Percentiles rank a stretch among this genome's conserved stretches.
These are phyloP conservation scores for Globisporangium iwayamae DNA, from an alignment of 352 stramenopile genomes.

Conservation along the genomic window DNA sequence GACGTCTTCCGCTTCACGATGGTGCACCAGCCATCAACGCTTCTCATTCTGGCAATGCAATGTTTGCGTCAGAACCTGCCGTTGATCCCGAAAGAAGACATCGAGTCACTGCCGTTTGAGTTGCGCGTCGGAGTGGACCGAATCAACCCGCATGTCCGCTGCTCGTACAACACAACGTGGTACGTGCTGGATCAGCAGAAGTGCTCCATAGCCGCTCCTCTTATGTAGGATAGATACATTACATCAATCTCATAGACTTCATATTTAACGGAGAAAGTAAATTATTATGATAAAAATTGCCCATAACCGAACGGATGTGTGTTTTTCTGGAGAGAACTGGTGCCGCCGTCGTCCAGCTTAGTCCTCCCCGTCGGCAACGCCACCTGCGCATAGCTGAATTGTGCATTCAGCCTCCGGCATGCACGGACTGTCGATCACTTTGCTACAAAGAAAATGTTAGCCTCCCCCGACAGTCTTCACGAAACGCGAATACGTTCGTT, in stretches of 20 bases:
- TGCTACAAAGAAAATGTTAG: constrained; percentile 35
- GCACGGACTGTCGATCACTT: constrained; percentile 80
- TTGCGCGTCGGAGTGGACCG: constrained; percentile 59
- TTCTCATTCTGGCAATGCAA: constrained; percentile 73
- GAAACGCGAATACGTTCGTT: not conserved
- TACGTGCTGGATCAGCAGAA: constrained; percentile 53
- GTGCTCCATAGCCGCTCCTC: constrained; percentile 26
- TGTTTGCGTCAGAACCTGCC: constrained; percentile 46
- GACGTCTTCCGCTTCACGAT: constrained; percentile 72
- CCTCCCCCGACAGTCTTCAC: not conserved
- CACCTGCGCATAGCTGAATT: constrained; percentile 64
- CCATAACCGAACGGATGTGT: constrained; percentile 1
- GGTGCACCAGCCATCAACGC: constrained; percentile 52
- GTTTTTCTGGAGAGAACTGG: not conserved
- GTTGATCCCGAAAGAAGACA: constrained; percentile 31
- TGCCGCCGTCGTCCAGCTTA: constrained; percentile 17
- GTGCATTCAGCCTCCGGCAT: constrained; percentile 85
- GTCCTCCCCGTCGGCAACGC: constrained; percentile 60
- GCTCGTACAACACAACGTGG: constrained; percentile 64
- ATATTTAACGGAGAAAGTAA: constrained; percentile 51
- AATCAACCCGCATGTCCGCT: constrained; percentile 68
- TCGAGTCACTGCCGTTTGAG: constrained; percentile 56
- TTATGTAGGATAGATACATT: constrained; percentile 33
- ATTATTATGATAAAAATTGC: constrained; percentile 23
- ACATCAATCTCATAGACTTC: constrained; percentile 19